phyloP scores from a whole-genome alignment of 2,329 filamentous ascomycete genomes.

The Hansfordia pulvinata region DNA sequence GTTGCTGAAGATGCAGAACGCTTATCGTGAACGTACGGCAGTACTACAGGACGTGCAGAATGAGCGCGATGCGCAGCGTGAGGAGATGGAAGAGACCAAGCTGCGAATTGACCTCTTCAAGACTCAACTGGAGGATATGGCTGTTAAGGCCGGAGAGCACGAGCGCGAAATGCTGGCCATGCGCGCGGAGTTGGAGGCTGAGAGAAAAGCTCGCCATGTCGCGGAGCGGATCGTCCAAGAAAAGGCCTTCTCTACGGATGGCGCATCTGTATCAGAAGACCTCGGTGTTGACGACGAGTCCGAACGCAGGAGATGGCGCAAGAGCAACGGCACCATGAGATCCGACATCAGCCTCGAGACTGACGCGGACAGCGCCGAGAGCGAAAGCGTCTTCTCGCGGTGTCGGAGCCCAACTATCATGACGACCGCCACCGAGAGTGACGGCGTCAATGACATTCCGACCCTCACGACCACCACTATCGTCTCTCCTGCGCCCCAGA shows the following conservation, averaged over 20 bases:
- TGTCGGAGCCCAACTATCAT: slow-evolving; percentile 41
- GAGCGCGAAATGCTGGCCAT: slow-evolving; percentile 35
- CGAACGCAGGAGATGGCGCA: slow-evolving; percentile 25
- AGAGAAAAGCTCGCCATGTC: slow-evolving; percentile 31
- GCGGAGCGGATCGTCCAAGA: slow-evolving; percentile 19
- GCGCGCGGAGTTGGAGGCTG: slow-evolving; percentile 34
- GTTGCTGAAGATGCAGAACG: slow-evolving; percentile 40
- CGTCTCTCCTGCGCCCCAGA: slow-evolving; percentile 2
- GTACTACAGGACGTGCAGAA: slow-evolving; percentile 35
- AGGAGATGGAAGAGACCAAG: slow-evolving; percentile 42
- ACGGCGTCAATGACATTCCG: slow-evolving; percentile 4
- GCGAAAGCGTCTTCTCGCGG: slow-evolving; percentile 46
- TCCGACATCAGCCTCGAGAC: slow-evolving; percentile 33
- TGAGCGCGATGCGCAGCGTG: slow-evolving; percentile 37
- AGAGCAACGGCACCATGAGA: slow-evolving; percentile 25
- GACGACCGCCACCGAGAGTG: slow-evolving; percentile 16
- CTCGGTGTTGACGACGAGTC: slow-evolving; percentile 39
- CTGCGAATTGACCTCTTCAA: slow-evolving; percentile 39
- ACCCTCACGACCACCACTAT: slow-evolving; percentile 5
- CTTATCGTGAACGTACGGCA: slow-evolving; percentile 39
- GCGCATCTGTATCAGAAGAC: slow-evolving; percentile 34
- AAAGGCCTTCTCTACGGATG: slow-evolving; percentile 14
- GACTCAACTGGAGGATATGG: slow-evolving; percentile 47
- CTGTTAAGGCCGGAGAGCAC: slow-evolving; percentile 35
- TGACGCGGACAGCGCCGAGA: slow-evolving; percentile 33